A percentile compares a stretch with the other conserved stretches of the same genome.
phyloP scores from a whole-genome alignment of 192 early-diverging fungal genomes.

The Thoreauomyces humboldtii region DNA sequence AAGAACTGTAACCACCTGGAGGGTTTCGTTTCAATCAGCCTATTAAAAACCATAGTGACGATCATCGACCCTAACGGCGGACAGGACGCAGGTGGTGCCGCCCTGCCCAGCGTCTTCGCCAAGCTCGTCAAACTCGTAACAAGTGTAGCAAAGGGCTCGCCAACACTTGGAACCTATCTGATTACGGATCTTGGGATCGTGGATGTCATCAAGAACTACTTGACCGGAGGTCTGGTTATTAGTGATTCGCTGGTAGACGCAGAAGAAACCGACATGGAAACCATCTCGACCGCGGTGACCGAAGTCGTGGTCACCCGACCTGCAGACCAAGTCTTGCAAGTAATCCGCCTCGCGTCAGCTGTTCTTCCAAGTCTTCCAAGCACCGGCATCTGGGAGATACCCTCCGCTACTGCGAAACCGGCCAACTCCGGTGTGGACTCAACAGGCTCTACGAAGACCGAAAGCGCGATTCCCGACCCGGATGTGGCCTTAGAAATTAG shows the following conservation, averaged over 20 bases:
- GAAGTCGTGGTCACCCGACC: slow-evolving; percentile 34
- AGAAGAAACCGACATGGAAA: slow-evolving; percentile 16
- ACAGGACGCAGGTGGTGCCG: slow-evolving; percentile 15
- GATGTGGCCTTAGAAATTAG: neutral
- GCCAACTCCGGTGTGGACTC: neutral
- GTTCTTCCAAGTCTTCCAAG: slow-evolving; percentile 60
- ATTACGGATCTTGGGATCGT: slow-evolving; percentile 25
- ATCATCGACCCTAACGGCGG: slow-evolving; percentile 49
- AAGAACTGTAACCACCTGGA: slow-evolving; percentile 53
- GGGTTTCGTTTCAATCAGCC: slow-evolving; percentile 50
- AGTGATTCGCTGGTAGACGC: neutral
- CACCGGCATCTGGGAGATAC: slow-evolving; percentile 32
- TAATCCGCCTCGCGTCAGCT: slow-evolving; percentile 55
- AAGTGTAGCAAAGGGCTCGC: slow-evolving; percentile 54
- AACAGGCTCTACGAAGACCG: neutral
- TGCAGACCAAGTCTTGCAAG: slow-evolving; percentile 54
- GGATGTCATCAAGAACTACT: slow-evolving; percentile 19
- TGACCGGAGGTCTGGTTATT: slow-evolving; percentile 21
- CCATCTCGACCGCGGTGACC: slow-evolving; percentile 16
- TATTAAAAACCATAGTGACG: slow-evolving; percentile 56
- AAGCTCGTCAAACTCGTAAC: slow-evolving; percentile 57
- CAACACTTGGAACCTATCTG: slow-evolving; percentile 30
- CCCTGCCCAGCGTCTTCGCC: slow-evolving; percentile 44
- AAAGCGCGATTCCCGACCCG: neutral
- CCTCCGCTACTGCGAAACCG: neutral